Conservation (phyloP, 768 basidiomycete genomes). For the Candolleomyces efflorescens region DNA sequence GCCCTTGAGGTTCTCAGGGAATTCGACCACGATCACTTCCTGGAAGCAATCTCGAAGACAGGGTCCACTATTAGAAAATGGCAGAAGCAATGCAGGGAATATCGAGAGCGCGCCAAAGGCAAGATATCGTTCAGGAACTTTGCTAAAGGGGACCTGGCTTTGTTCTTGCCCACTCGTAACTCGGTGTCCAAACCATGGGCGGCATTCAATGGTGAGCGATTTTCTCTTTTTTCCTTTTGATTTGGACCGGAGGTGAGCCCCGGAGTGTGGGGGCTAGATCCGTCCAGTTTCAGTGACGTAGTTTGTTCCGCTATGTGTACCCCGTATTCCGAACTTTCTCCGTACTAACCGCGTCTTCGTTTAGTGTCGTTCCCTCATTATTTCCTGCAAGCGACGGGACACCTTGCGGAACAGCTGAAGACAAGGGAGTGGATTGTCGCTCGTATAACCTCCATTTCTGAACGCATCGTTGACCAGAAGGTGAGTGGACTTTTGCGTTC, state of each 20-base stretch:
- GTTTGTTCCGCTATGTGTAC: not conserved
- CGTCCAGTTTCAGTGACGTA: too few relatives aligned
- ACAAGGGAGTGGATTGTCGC: constrained; percentile 95
- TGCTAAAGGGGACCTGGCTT: constrained; percentile 87
- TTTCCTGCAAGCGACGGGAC: constrained; percentile 86
- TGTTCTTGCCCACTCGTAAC: constrained; percentile 95
- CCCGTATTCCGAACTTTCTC: constrained; percentile 29
- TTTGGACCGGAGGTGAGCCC: not conserved
- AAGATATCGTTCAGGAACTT: constrained; percentile 98
- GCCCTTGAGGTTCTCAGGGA: constrained; percentile 67
- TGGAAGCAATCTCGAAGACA: constrained; percentile 77
- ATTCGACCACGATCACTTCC: constrained; percentile 82
- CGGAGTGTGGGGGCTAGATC: not conserved
- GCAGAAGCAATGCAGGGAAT: constrained; percentile 97
- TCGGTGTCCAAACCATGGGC: constrained; percentile 95
- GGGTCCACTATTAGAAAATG: constrained; percentile 91
- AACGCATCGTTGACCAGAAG: constrained; percentile 77
- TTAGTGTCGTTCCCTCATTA: constrained; percentile 96
- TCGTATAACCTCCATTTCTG: constrained; percentile 82
- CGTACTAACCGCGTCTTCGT: constrained; percentile 22
- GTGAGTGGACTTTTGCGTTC: constrained; percentile 37
- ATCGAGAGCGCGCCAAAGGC: constrained; percentile 91
- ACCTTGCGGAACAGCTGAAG: constrained; percentile 85
- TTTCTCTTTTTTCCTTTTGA: not conserved
- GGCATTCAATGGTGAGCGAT: constrained; percentile 85